These are phyloP conservation scores for Acanthamoeba healyi DNA, from an alignment of 208 protist genomes.

Conservation along the genomic window DNA sequence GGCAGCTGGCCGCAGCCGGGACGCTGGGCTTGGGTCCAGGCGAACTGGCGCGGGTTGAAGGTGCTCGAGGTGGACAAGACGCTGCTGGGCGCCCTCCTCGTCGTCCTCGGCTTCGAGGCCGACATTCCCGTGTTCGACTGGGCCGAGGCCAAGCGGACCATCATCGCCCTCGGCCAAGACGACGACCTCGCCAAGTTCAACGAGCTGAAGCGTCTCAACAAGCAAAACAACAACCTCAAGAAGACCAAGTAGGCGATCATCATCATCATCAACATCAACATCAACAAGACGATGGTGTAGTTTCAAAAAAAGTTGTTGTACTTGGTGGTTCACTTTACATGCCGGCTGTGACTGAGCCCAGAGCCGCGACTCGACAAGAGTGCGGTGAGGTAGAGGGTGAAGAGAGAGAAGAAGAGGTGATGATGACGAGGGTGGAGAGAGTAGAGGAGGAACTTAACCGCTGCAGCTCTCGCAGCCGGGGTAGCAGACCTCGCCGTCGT, in stretches of 20 bases:
- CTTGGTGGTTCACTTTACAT: no score
- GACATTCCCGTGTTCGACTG: not conserved
- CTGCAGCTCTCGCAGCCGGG: conserved; percentile 56
- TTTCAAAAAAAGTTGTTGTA: no score
- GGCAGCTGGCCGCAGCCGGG: not conserved
- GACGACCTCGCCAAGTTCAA: no score
- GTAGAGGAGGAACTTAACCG: not conserved
- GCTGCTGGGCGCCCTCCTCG: not conserved
- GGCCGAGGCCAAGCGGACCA: not conserved
- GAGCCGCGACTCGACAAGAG: no score
- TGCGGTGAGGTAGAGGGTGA: no score
- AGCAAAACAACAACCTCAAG: no score
- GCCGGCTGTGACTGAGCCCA: no score
- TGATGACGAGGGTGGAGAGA: not conserved
- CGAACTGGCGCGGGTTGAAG: not conserved
- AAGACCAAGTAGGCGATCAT: no score
- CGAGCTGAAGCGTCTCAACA: no score
- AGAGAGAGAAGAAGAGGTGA: not conserved
- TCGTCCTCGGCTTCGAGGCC: not conserved
- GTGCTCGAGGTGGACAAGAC: not conserved
- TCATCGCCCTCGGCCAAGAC: no score
- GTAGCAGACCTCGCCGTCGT: conserved; percentile 58
- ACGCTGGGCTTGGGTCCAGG: not conserved
- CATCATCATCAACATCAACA: no score
- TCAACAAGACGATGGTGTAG: no score